Percentiles rank a stretch among this genome's conserved stretches.
These are phyloP conservation scores for Diutina mesorugosa DNA, from an alignment of 1,139 yeast genomes.

Conservation along the genomic window DNA sequence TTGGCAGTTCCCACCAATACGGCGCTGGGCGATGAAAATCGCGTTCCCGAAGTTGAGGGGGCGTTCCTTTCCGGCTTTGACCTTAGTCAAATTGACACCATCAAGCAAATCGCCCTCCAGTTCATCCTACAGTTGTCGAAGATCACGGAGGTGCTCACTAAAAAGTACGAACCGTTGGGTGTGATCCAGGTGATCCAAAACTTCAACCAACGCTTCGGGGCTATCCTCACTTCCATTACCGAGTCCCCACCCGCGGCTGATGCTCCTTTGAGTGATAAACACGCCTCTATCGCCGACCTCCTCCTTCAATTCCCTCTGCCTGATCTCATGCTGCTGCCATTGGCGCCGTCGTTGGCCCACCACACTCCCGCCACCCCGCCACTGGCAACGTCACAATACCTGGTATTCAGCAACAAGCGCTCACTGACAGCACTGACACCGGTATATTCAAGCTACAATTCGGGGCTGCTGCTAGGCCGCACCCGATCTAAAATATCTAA, in stretches of 20 bases:
- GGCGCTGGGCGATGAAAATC: constrained; percentile 17
- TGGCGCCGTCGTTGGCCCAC: constrained; percentile 3
- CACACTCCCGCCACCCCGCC: constrained; percentile 26
- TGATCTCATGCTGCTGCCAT: constrained; percentile 4
- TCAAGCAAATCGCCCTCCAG: constrained; percentile 33
- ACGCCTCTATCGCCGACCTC: constrained; percentile 14
- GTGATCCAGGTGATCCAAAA: constrained; percentile 22
- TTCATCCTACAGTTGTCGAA: constrained; percentile 31
- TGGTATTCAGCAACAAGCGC: constrained; percentile 17
- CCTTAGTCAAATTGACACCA: constrained; percentile 19
- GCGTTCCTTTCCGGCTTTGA: constrained; percentile 45
- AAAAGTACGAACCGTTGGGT: constrained; percentile 36
- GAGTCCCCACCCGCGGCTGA: constrained; percentile 10
- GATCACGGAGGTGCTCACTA: constrained; percentile 42
- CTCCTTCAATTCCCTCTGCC: constrained; percentile 16
- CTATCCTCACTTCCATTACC: constrained; percentile 14
- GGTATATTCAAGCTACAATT: not conserved
- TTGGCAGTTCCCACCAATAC: not conserved
- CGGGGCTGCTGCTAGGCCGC: constrained; percentile 13
- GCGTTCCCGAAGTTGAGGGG: constrained; percentile 27
- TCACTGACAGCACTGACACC: not conserved
- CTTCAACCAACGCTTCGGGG: constrained; percentile 8
- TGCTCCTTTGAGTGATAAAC: constrained; percentile 9
- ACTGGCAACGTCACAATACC: constrained; percentile 28
- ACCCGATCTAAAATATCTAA: constrained; percentile 7